A percentile compares a stretch with the other conserved stretches of the same genome.
These are phyloP conservation scores for Entophlyctis helioformis DNA, from an alignment of 192 early-diverging fungal genomes.

Conservation along the genomic window DNA sequence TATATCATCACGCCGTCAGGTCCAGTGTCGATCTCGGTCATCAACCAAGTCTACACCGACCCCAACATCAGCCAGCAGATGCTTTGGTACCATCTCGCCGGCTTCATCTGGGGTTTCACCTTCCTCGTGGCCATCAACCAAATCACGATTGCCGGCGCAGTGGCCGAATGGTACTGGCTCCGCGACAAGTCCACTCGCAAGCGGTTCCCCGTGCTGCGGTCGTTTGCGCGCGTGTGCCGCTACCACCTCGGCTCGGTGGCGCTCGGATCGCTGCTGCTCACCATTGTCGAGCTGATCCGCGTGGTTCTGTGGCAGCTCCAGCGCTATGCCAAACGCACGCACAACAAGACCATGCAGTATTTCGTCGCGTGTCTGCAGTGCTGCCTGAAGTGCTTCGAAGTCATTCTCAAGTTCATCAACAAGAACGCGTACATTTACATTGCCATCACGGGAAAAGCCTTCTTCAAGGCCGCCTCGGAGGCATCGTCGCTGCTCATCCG, in stretches of 20 bases:
- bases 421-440: slow-evolving; percentile 48
- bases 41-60: slow-evolving; percentile 2
- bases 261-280: slow-evolving; percentile 39
- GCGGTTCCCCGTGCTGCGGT: slow-evolving; percentile 17
- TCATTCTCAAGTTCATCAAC: slow-evolving; percentile 38
- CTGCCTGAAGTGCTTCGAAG: slow-evolving; percentile 23
- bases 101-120: slow-evolving; percentile 39
- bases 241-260: slow-evolving; percentile 44
- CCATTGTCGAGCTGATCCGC: slow-evolving; percentile 34
- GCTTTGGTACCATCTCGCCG: slow-evolving; percentile 31
- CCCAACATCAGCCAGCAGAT: slow-evolving; percentile 2
- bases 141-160: slow-evolving; percentile 30
- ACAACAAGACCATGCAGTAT: slow-evolving; percentile 16
- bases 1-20: slow-evolving; percentile 15
- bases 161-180: slow-evolving; percentile 42
- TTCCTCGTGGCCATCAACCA: slow-evolving; percentile 36
- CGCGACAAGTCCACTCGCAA: slow-evolving; percentile 23
- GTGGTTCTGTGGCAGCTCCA: slow-evolving; percentile 22
- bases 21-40: background rate
- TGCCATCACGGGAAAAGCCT: slow-evolving; percentile 35
- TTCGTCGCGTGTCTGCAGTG: slow-evolving; percentile 31
- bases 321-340: slow-evolving; percentile 11
- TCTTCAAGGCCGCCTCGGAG: slow-evolving; percentile 28
- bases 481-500: slow-evolving; percentile 27
- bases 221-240: slow-evolving; percentile 20